phyloP scores from a whole-genome alignment of 345 rosid species.

The Syzygium jambos region DNA sequence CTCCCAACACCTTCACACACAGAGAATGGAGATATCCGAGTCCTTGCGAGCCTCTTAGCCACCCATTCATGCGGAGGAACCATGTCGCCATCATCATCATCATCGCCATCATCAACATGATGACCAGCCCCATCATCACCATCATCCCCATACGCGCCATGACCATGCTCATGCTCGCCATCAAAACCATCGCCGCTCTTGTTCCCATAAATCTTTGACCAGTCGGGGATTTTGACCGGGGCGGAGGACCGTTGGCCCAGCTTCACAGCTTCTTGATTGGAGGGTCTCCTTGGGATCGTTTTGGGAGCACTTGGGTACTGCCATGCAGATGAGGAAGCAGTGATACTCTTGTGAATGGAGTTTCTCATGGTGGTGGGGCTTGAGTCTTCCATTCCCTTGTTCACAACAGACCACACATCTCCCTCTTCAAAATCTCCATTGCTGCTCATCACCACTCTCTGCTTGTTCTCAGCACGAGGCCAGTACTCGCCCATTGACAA shows the following conservation, averaged over 20 bases:
- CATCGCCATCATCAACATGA: constrained; percentile 3
- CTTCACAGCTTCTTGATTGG: constrained; percentile 17
- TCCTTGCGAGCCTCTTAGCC: constrained; percentile 73
- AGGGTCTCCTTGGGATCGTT: constrained; percentile 18
- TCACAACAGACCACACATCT: constrained; percentile 51
- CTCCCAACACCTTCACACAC: constrained; percentile 91
- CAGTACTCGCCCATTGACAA: constrained; percentile 32
- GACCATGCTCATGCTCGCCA: neutral
- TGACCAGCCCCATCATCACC: constrained; percentile 4
- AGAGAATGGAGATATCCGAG: constrained; percentile 78
- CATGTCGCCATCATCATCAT: constrained; percentile 26
- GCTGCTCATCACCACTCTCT: constrained; percentile 9
- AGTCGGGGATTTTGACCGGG: constrained; percentile 83
- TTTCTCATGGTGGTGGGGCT: neutral
- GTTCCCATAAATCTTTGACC: constrained; percentile 81
- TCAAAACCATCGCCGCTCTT: neutral
- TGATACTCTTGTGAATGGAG: neutral
- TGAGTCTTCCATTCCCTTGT: constrained; percentile 19
- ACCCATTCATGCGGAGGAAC: constrained; percentile 98
- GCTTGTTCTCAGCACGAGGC: constrained; percentile 2
- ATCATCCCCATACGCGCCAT: neutral
- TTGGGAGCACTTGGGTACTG: constrained; percentile 31
- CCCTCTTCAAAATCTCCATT: constrained; percentile 71
- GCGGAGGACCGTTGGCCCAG: constrained; percentile 48
- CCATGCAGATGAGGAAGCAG: neutral